Evolutionary conservation across 1,284 basidiomycete genomes (phyloP).

Genomic region (Mycosarcoma maydis): DNA sequence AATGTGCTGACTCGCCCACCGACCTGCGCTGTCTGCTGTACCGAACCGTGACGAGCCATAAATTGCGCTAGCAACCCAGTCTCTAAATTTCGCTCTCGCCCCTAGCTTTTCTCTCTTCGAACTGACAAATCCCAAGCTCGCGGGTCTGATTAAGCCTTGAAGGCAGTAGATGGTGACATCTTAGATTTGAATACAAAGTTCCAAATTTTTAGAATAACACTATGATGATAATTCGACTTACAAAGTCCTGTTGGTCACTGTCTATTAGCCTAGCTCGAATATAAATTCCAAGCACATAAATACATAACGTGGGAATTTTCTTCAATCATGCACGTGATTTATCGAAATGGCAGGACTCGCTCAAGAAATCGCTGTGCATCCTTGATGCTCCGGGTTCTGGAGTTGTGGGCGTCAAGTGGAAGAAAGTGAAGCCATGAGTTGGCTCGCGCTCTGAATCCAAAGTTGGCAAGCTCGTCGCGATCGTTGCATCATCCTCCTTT

Average conservation of each 20-base stretch:
- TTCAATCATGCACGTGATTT: background rate
- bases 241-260: no score
- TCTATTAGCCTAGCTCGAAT: no score
- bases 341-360: background rate
- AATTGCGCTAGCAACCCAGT: background rate
- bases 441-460: background rate
- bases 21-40: slow-evolving; percentile 3
- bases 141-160: background rate
- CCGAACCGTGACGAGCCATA: background rate
- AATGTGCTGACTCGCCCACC: background rate
- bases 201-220: no score
- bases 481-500: background rate
- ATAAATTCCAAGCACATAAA: background rate
- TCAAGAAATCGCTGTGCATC: slow-evolving; percentile 5
- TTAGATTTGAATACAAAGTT: background rate
- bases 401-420: background rate
- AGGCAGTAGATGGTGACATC: slow-evolving; percentile 10
- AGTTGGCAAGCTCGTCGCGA: slow-evolving; percentile 9
- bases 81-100: background rate
- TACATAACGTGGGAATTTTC: slow-evolving; percentile 16
- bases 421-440: background rate
- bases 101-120: no score
- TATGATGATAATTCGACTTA: no score
- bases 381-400: background rate
- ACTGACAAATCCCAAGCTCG: background rate